Conservation (phyloP, 2,329 filamentous ascomycete species). For the Rhynchosporium secalis region DNA sequence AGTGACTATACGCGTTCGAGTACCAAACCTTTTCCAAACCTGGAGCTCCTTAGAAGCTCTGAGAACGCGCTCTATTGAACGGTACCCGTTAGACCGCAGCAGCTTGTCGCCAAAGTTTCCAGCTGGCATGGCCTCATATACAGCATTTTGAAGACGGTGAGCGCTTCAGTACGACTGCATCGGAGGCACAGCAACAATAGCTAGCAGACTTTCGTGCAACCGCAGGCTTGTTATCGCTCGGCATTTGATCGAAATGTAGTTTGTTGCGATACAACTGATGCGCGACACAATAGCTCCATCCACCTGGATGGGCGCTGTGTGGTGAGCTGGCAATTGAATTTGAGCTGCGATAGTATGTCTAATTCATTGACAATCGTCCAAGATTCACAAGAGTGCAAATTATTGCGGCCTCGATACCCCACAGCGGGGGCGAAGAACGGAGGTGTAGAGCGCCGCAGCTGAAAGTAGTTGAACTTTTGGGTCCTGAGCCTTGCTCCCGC, state of each 20-base stretch:
- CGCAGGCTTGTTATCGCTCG: constrained; percentile 18
- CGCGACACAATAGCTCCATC: constrained; percentile 9
- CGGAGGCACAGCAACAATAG: constrained; percentile 6
- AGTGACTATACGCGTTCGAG: background rate
- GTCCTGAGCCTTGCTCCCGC: constrained; percentile 9
- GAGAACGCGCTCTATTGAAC: constrained; percentile 1
- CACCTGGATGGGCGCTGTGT: constrained; percentile 19
- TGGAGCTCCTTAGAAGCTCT: constrained; percentile 5
- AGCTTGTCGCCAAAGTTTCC: background rate
- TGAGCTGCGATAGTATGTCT: background rate
- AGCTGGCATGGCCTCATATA: constrained; percentile 6
- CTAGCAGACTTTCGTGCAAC: constrained; percentile 1
- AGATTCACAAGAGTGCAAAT: constrained; percentile 6
- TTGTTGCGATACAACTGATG: constrained; percentile 3
- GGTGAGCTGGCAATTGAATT: constrained; percentile 19
- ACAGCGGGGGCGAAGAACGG: constrained; percentile 15
- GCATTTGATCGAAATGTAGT: background rate
- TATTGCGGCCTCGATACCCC: constrained; percentile 11
- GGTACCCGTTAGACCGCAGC: constrained; percentile 8
- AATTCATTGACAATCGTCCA: background rate
- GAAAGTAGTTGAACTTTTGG: constrained; percentile 4
- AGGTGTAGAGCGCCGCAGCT: constrained; percentile 14
- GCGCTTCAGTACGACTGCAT: constrained; percentile 1
- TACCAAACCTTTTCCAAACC: constrained; percentile 5
- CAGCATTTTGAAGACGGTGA: constrained; percentile 6